A percentile compares a stretch with the other conserved stretches of the same genome.
Conservation (phyloP, 176 grass and related monocot genomes). For the Phragmites australis region DNA sequence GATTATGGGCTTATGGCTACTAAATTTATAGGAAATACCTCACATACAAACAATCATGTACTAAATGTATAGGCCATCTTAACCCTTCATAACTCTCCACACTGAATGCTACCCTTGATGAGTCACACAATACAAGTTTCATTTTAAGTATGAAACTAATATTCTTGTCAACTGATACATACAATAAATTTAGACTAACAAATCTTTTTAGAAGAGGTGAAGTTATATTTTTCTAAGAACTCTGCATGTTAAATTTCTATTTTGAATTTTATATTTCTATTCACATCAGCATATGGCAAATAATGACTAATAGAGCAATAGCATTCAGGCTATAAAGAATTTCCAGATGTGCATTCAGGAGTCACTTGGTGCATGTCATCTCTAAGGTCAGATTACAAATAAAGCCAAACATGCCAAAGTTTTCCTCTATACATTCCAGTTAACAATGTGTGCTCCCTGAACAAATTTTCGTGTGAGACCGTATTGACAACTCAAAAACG, state of each 20-base stretch:
- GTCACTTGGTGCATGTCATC: neutral
- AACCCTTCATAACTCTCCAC: neutral
- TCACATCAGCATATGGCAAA: neutral
- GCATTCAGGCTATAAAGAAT: neutral
- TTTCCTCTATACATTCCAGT: neutral
- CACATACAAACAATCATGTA: neutral
- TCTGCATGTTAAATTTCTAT: neutral
- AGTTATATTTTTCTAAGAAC: neutral
- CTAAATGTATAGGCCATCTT: neutral
- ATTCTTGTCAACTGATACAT: neutral
- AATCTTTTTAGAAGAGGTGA: neutral
- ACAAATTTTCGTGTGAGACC: neutral
- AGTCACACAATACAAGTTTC: neutral
- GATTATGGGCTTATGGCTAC: neutral
- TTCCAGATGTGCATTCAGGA: neutral
- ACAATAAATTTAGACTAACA: neutral
- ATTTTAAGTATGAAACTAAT: neutral
- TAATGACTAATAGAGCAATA: neutral
- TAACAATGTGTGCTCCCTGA: neutral
- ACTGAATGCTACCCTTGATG: neutral
- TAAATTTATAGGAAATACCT: neutral
- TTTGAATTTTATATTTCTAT: neutral
- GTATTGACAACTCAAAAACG: neutral
- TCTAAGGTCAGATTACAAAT: neutral
- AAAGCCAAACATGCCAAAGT: neutral